A percentile compares a stretch with the other conserved stretches of the same genome.
phyloP scores from a whole-genome alignment of 164 flowering plant genomes.

The Euptelea pleiosperma region DNA sequence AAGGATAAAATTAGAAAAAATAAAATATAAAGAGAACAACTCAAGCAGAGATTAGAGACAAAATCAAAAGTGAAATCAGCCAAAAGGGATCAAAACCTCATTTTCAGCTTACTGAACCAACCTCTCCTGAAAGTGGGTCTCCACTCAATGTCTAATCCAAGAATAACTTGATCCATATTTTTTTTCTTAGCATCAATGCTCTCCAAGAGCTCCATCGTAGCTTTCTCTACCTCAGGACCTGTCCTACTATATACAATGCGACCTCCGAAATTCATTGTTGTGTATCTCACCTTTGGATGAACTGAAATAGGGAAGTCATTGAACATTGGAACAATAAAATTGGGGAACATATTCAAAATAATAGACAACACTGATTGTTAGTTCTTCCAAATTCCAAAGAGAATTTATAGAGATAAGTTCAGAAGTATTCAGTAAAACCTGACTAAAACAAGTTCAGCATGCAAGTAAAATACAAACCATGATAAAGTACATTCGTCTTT shows the following conservation, averaged over 20 bases:
- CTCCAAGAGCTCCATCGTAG: slow-evolving; percentile 51
- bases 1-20: neutral
- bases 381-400: too few relatives aligned
- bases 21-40: neutral
- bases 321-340: neutral
- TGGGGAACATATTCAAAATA: too few relatives aligned
- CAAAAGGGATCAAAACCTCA: neutral
- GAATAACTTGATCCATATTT: slow-evolving; percentile 29
- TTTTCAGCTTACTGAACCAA: slow-evolving; percentile 19
- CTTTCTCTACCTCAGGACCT: slow-evolving; percentile 52
- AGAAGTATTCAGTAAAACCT: neutral
- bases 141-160: slow-evolving; percentile 94
- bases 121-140: slow-evolving; percentile 65
- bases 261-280: slow-evolving; percentile 53
- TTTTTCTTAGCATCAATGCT: slow-evolving; percentile 36
- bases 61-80: neutral
- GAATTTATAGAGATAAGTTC: neutral
- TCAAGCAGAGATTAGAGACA: neutral
- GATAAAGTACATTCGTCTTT: too few relatives aligned
- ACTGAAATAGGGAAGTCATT: slow-evolving; percentile 22
- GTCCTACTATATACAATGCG: slow-evolving; percentile 55
- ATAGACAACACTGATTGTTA: too few relatives aligned
- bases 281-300: slow-evolving; percentile 28
- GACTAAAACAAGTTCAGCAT: neutral
- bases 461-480: too few relatives aligned